A percentile compares a stretch with the other conserved stretches of the same genome.
Evolutionary conservation across 257 asterid genomes (phyloP).

Genomic region (Ajuga chamaepitys): DNA sequence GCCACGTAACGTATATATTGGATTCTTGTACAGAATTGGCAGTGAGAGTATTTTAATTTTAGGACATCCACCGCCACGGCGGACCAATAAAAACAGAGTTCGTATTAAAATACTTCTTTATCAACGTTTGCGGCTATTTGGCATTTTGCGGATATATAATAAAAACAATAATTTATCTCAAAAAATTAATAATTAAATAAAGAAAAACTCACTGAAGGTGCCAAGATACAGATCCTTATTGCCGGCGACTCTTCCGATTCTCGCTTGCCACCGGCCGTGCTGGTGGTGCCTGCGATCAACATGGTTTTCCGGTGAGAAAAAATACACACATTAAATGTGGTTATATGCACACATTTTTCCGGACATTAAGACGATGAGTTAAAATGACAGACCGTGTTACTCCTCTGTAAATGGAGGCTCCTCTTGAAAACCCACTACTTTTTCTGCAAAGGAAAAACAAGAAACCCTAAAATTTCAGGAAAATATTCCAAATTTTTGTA

Average conservation of each 20-base stretch:
- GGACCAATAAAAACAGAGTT: slow-evolving; percentile 34
- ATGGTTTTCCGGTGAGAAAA: not conserved
- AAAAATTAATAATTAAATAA: not conserved
- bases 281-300: slow-evolving; percentile 84
- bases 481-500: not conserved
- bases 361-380: not conserved
- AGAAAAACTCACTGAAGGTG: slow-evolving; percentile 59
- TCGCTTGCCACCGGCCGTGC: slow-evolving; percentile 92
- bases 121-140: slow-evolving; percentile 8
- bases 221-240: slow-evolving; percentile 87
- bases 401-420: slow-evolving; percentile 91
- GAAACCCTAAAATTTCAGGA: not conserved
- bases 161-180: too few relatives aligned
- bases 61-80: slow-evolving; percentile 41
- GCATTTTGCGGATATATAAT: not conserved
- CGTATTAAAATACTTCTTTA: not conserved
- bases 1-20: slow-evolving; percentile 34
- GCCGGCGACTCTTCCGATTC: slow-evolving; percentile 89
- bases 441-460: slow-evolving; percentile 35
- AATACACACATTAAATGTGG: not conserved
- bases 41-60: slow-evolving; percentile 7
- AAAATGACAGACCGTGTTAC: slow-evolving; percentile 59
- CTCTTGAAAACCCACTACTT: slow-evolving; percentile 91
- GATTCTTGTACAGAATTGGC: not conserved
- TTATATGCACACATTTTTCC: not conserved